phyloP scores from a whole-genome alignment of 148 eudicot genomes.

The Silene uniflora region DNA sequence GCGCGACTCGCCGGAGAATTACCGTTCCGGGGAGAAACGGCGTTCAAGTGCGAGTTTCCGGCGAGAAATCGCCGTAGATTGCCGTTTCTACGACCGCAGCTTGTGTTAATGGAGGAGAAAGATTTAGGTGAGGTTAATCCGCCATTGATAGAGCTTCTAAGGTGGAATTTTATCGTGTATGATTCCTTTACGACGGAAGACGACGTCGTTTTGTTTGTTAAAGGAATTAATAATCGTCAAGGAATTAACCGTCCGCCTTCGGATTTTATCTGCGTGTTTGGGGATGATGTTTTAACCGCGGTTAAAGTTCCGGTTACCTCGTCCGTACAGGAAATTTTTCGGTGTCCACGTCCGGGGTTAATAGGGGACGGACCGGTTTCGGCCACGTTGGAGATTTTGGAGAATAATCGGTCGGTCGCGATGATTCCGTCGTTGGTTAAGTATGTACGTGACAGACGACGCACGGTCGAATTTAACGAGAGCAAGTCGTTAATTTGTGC shows the following conservation, averaged over 20 bases:
- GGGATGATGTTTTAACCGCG: slow-evolving; percentile 28
- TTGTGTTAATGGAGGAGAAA: slow-evolving; percentile 6
- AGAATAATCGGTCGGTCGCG: slow-evolving; percentile 13
- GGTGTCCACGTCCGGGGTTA: slow-evolving; percentile 43
- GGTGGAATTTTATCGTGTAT: slow-evolving; percentile 57
- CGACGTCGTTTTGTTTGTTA: slow-evolving; percentile 62
- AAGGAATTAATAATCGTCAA: slow-evolving; percentile 59
- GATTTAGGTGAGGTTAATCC: not conserved
- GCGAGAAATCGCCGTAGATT: slow-evolving; percentile 33
- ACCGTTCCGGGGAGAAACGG: slow-evolving; percentile 26
- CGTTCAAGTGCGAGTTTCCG: slow-evolving; percentile 50
- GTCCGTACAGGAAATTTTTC: slow-evolving; percentile 60
- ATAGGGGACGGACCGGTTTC: slow-evolving; percentile 22
- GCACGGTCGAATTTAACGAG: slow-evolving; percentile 21
- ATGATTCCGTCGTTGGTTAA: slow-evolving; percentile 51
- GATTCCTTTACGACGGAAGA: slow-evolving; percentile 41
- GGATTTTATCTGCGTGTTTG: slow-evolving; percentile 53
- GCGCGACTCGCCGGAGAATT: slow-evolving; percentile 40
- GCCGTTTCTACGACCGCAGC: slow-evolving; percentile 40
- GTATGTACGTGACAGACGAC: slow-evolving; percentile 33
- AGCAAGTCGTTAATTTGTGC: slow-evolving; percentile 49
- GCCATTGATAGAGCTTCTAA: slow-evolving; percentile 21
- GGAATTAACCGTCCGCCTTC: slow-evolving; percentile 39
- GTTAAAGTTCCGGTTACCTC: slow-evolving; percentile 43
- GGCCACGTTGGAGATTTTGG: slow-evolving; percentile 38